Percentiles rank a stretch among this genome's conserved stretches.
phyloP scores from a whole-genome alignment of 2,329 filamentous ascomycete species.

The Xylariaceae sp. region DNA sequence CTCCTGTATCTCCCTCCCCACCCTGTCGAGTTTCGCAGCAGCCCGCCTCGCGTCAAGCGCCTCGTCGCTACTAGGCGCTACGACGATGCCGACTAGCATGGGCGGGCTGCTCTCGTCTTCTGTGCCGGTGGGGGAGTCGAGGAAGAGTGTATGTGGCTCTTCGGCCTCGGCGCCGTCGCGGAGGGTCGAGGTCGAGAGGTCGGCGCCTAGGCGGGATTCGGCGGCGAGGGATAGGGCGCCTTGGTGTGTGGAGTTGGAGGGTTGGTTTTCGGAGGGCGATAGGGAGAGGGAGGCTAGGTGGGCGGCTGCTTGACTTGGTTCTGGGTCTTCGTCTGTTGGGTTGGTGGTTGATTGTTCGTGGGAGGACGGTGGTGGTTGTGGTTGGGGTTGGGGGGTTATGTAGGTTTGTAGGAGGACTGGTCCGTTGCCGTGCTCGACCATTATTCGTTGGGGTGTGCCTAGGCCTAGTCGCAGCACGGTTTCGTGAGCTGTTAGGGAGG shows the following conservation, averaged over 20 bases:
- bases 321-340: not conserved
- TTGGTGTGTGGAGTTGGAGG: constrained; percentile 3
- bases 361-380: not conserved
- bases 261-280: not conserved
- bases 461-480: constrained; percentile 52
- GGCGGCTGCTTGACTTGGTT: not conserved
- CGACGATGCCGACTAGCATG: constrained; percentile 53
- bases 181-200: not conserved
- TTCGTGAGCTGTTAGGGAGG: constrained; percentile 52
- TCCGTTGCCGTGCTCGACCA: constrained; percentile 51
- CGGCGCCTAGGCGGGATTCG: constrained; percentile 1
- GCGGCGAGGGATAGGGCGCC: constrained; percentile 14
- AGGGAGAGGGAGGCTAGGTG: not conserved
- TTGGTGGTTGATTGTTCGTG: constrained; percentile 5
- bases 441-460: constrained; percentile 54
- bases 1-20: constrained; percentile 54
- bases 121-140: not conserved
- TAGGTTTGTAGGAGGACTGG: constrained; percentile 34
- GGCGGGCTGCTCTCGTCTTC: constrained; percentile 37
- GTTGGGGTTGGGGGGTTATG: constrained; percentile 16
- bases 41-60: constrained; percentile 51
- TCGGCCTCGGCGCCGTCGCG: not conserved
- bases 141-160: not conserved
- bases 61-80: constrained; percentile 48
- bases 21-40: constrained; percentile 50